These are phyloP conservation scores for Myotisia sp. DNA, from an alignment of 2,329 filamentous ascomycete species.

Conservation along the genomic window DNA sequence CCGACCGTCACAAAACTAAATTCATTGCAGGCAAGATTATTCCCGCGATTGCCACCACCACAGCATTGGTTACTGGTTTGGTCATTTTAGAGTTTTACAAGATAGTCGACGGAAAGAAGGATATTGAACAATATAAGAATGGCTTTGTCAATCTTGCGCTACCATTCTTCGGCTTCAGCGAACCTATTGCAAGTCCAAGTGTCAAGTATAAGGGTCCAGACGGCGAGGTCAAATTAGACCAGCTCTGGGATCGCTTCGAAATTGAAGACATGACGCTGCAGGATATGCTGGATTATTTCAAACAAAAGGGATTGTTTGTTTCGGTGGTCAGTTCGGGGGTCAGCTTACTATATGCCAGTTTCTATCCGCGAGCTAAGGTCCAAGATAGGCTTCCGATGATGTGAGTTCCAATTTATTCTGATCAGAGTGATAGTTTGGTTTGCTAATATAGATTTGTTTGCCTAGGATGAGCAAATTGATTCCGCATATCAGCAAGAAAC, in stretches of 20 bases:
- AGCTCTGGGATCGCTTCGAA: slow-evolving; percentile 97
- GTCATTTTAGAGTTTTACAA: slow-evolving; percentile 92
- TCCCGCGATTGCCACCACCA: slow-evolving; percentile 93
- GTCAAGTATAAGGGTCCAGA: slow-evolving; percentile 72
- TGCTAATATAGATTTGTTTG: too few relatives aligned
- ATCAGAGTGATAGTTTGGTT: too few relatives aligned
- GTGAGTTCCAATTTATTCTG: slow-evolving; percentile 33
- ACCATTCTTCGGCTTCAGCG: slow-evolving; percentile 96
- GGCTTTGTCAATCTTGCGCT: slow-evolving; percentile 93
- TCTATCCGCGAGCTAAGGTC: slow-evolving; percentile 70
- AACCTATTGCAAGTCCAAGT: slow-evolving; percentile 88
- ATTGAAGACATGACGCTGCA: slow-evolving; percentile 69
- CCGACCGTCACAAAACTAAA: slow-evolving; percentile 95
- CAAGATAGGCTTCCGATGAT: slow-evolving; percentile 65
- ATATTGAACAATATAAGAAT: slow-evolving; percentile 98
- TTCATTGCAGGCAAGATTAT: slow-evolving; percentile 99
- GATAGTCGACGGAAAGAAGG: slow-evolving; percentile 87
- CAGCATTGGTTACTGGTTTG: slow-evolving; percentile 83
- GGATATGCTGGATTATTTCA: slow-evolving; percentile 72
- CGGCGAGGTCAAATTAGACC: slow-evolving; percentile 71
- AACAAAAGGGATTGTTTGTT: slow-evolving; percentile 63
- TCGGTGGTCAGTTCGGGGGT: slow-evolving; percentile 97
- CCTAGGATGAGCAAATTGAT: slow-evolving; percentile 73
- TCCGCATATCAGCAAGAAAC: slow-evolving; percentile 80
- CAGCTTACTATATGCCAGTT: slow-evolving; percentile 82